A percentile compares a stretch with the other conserved stretches of the same genome.
phyloP scores from a whole-genome alignment of 495 filamentous ascomycete species.

The Penicillium longicatenatum region DNA sequence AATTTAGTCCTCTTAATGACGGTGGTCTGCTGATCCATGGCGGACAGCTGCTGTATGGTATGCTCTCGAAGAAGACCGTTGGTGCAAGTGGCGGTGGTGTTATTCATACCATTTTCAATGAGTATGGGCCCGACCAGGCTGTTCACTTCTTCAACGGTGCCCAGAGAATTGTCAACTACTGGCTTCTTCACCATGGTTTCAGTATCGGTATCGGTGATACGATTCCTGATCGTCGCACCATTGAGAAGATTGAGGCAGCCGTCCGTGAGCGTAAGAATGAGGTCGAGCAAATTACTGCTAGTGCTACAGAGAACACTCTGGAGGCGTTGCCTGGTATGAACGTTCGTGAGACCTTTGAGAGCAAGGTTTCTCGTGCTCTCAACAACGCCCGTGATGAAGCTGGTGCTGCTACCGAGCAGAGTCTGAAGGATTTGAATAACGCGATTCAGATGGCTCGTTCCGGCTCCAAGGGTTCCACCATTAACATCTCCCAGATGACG shows the following conservation, averaged over 20 bases:
- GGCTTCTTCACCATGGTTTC: constrained; percentile 97
- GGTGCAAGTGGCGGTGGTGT: constrained; percentile 86
- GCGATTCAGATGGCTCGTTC: constrained; percentile 93
- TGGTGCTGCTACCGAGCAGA: constrained; percentile 85
- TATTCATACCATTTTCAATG: constrained; percentile 95
- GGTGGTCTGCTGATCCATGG: constrained; percentile 80
- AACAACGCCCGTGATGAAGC: constrained; percentile 96
- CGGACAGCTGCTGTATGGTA: constrained; percentile 86
- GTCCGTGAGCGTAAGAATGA: constrained; percentile 79
- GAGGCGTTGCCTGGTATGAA: constrained; percentile 96
- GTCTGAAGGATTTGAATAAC: constrained; percentile 93
- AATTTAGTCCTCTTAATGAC: constrained; percentile 69
- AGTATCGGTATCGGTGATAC: constrained; percentile 99
- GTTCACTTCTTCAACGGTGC: constrained; percentile 94
- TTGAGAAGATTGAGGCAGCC: constrained; percentile 76
- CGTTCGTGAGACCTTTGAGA: constrained; percentile 96
- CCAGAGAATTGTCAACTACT: constrained; percentile 92
- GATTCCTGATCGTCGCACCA: constrained; percentile 82
- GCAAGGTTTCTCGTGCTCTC: constrained; percentile 86
- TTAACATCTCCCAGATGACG: constrained; percentile 99
- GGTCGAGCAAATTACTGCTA: constrained; percentile 69
- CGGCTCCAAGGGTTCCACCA: constrained; percentile 95
- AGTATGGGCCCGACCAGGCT: constrained; percentile 79
- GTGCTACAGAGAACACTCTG: constrained; percentile 80
- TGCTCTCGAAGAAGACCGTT: constrained; percentile 90